A percentile compares a stretch with the other conserved stretches of the same genome.
Evolutionary conservation across 179 eudicot species (phyloP).

Genomic region (Spergularia azorica): DNA sequence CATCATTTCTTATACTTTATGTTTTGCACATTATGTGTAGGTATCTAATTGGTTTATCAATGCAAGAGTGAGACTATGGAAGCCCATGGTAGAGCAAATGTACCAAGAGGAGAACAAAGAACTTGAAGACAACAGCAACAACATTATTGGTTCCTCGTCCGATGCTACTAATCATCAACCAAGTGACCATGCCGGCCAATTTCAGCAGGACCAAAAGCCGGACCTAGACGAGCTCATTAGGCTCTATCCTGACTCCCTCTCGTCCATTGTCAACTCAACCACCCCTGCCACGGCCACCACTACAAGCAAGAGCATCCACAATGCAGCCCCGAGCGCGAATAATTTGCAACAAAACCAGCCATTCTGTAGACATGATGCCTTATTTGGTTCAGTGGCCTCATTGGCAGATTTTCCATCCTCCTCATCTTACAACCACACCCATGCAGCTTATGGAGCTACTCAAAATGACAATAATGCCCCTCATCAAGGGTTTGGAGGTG

Average conservation of each 20-base stretch:
- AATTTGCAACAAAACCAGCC: conserved; percentile 24
- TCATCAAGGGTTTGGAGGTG: conserved; percentile 29
- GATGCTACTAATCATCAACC: conserved; percentile 30
- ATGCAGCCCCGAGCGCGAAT: background rate
- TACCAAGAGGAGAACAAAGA: conserved; percentile 88
- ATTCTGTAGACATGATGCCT: conserved; percentile 37
- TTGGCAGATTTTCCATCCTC: conserved; percentile 32
- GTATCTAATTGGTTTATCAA: conserved; percentile 98
- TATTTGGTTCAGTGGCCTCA: conserved; percentile 35
- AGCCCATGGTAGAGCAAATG: conserved; percentile 99
- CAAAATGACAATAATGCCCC: conserved; percentile 31
- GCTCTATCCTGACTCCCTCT: conserved; percentile 62
- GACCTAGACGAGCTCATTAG: conserved; percentile 53
- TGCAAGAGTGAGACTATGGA: conserved; percentile 95
- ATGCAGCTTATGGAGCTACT: conserved; percentile 19
- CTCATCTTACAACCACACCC: conserved; percentile 31
- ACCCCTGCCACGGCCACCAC: conserved; percentile 14
- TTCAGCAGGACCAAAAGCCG: conserved; percentile 61
- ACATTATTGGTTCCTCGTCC: conserved; percentile 34
- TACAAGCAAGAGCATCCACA: conserved; percentile 2
- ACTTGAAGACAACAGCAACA: conserved; percentile 30
- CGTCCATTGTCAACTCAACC: conserved; percentile 59
- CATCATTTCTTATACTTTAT: background rate
- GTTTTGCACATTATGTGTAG: conserved; percentile 28
- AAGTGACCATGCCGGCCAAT: conserved; percentile 20